Percentiles rank a stretch among this genome's conserved stretches.
These are phyloP conservation scores for Populus ilicifolia DNA, from an alignment of 345 rosid genomes.

Conservation along the genomic window DNA sequence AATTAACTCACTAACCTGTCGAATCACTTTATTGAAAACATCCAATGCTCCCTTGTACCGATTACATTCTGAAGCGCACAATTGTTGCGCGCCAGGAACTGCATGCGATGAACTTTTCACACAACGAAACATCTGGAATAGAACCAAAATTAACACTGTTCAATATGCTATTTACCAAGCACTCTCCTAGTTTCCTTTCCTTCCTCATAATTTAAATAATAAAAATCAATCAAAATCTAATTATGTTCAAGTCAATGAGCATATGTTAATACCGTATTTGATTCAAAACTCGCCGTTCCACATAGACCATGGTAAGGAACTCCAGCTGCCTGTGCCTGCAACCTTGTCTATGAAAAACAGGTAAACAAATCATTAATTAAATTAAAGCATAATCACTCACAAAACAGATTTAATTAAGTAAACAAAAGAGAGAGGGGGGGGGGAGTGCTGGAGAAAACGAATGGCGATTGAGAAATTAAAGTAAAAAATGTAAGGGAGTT, in stretches of 20 bases:
- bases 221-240: not conserved
- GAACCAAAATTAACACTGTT: conserved; percentile 1
- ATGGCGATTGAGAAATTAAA: not conserved
- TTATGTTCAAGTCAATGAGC: not conserved
- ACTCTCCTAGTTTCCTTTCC: not conserved
- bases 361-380: not conserved
- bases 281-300: conserved; percentile 8
- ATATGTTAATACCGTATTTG: conserved; percentile 1
- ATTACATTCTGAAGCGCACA: conserved; percentile 92
- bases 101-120: conserved; percentile 76
- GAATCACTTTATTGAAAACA: conserved; percentile 72
- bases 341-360: conserved; percentile 50
- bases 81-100: conserved; percentile 67
- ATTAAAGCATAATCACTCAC: not conserved
- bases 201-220: not conserved
- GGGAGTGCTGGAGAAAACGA: not conserved
- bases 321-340: conserved; percentile 98
- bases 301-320: conserved; percentile 28
- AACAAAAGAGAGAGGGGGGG: not conserved
- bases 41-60: conserved; percentile 90
- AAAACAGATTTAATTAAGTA: not conserved
- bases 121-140: conserved; percentile 67
- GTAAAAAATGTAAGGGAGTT: not conserved
- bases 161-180: not conserved
- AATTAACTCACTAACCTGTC: conserved; percentile 56